These are phyloP conservation scores for Clonostachys solani DNA, from an alignment of 2,329 filamentous ascomycete genomes.

Conservation along the genomic window DNA sequence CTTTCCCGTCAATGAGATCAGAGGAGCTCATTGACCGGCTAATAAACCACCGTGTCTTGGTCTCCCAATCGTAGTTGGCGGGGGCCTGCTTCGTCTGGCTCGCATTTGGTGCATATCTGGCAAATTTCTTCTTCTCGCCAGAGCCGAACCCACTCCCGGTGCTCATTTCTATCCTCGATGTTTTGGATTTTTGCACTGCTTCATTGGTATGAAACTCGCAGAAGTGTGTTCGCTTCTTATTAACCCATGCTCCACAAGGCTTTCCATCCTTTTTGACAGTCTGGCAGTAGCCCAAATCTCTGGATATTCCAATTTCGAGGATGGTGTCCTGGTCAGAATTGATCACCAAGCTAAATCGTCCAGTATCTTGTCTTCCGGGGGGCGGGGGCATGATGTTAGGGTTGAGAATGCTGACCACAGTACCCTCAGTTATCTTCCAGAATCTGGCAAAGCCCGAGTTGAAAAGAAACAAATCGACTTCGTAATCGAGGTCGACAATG, in stretches of 20 bases:
- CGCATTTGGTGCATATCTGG: neutral
- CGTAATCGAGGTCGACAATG: constrained; percentile 84
- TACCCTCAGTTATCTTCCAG: constrained; percentile 92
- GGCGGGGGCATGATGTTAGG: constrained; percentile 87
- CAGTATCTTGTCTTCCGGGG: constrained; percentile 68
- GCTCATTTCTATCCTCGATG: constrained; percentile 75
- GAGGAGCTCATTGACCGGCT: constrained; percentile 48
- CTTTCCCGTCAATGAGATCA: constrained; percentile 61
- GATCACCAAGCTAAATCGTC: constrained; percentile 80
- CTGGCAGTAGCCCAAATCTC: constrained; percentile 88
- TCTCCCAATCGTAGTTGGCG: constrained; percentile 49
- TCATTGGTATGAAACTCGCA: constrained; percentile 92
- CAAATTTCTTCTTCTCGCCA: constrained; percentile 7
- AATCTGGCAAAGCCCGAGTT: constrained; percentile 85
- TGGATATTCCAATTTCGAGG: constrained; percentile 78
- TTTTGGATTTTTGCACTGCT: constrained; percentile 64
- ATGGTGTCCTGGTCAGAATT: constrained; percentile 84
- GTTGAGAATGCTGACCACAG: constrained; percentile 87
- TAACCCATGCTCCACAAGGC: constrained; percentile 78
- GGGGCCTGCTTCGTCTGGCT: constrained; percentile 6
- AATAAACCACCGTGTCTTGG: constrained; percentile 54
- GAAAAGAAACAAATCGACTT: constrained; percentile 90
- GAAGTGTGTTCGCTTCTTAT: constrained; percentile 80
- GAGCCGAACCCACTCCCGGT: constrained; percentile 9
- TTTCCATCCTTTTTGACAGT: constrained; percentile 80